Conservation (phyloP, 1,139 yeast genomes). For the Magnusiomyces ingens region DNA sequence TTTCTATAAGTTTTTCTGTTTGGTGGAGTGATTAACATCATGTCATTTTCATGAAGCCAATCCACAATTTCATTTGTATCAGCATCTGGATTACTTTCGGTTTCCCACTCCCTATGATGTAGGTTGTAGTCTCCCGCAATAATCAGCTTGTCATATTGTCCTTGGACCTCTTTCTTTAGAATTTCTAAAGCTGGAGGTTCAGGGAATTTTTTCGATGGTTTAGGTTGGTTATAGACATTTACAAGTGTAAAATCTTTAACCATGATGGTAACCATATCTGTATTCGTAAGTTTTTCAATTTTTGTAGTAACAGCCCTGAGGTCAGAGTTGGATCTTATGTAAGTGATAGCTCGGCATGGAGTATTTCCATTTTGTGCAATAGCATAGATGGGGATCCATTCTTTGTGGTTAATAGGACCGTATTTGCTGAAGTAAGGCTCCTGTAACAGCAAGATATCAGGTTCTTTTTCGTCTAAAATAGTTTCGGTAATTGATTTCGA, state of each 20-base stretch:
- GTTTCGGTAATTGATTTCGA: neutral
- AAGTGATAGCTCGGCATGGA: neutral
- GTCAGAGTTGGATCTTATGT: neutral
- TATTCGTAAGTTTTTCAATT: neutral
- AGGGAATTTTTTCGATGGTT: neutral
- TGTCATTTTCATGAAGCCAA: neutral
- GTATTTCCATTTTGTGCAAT: neutral
- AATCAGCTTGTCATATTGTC: neutral
- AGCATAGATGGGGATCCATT: neutral
- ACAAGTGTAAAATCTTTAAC: neutral
- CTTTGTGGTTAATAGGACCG: neutral
- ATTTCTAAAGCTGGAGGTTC: neutral
- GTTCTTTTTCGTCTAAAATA: neutral
- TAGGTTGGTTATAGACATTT: neutral
- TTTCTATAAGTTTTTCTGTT: neutral
- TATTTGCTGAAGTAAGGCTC: neutral
- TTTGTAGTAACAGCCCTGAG: neutral
- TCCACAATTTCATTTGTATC: neutral
- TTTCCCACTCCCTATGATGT: neutral
- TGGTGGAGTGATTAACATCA: neutral
- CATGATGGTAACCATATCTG: neutral
- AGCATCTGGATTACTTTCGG: neutral
- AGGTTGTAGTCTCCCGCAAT: neutral
- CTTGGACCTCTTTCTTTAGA: neutral
- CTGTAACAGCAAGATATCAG: neutral